These are phyloP conservation scores for Pseudomonodictys pantanalensis DNA, from an alignment of 495 filamentous ascomycete species.

Conservation along the genomic window DNA sequence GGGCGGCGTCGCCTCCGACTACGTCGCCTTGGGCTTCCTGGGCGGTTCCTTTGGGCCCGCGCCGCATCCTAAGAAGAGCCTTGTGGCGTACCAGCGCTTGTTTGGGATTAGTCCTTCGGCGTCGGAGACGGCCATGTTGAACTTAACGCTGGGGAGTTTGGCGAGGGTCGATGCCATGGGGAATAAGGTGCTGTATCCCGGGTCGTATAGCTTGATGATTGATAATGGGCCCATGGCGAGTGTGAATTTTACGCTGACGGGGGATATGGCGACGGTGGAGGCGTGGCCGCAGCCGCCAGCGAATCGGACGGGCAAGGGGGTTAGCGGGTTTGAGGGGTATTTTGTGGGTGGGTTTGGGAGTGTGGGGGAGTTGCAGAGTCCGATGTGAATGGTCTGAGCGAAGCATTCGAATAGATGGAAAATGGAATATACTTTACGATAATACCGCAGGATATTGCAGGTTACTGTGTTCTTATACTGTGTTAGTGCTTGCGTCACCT, in stretches of 20 bases:
- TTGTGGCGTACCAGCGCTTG: conserved; percentile 59
- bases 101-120: conserved; percentile 45
- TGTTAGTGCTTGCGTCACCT: no score
- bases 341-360: conserved; percentile 27
- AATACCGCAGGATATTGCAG: no score
- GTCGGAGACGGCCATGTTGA: conserved; percentile 43
- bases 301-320: conserved; percentile 23
- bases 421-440: no score
- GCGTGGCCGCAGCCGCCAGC: conserved; percentile 44
- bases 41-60: conserved; percentile 55
- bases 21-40: conserved; percentile 57
- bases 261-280: conserved; percentile 46
- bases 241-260: conserved; percentile 47
- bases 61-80: conserved; percentile 62
- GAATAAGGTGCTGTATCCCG: conserved; percentile 63
- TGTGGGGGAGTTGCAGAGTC: conserved; percentile 18
- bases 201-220: conserved; percentile 58
- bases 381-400: neutral
- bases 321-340: conserved; percentile 22
- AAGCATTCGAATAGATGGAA: no score
- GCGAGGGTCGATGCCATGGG: conserved; percentile 58
- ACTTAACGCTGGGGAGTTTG: conserved; percentile 56
- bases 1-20: conserved; percentile 56
- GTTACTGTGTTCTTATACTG: no score
- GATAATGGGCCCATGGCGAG: conserved; percentile 47